Base-by-base conservation (phyloP, 2,329 filamentous ascomycete species). In the Blastomyces silverae region DNA sequence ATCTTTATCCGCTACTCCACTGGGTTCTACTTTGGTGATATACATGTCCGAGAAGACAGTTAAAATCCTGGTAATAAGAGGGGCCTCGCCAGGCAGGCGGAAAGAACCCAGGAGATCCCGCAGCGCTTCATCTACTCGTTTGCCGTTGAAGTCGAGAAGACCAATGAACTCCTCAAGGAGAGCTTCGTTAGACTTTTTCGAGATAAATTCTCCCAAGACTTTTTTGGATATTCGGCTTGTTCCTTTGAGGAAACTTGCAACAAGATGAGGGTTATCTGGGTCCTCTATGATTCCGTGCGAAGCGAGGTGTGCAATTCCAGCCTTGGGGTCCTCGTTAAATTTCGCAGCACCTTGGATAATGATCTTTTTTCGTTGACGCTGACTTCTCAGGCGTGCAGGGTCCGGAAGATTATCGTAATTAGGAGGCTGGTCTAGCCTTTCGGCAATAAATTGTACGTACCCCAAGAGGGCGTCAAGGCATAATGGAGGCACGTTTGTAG, bases 321-420 rank as follows among this genome's bases (percentile, higher is more conserved):
- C 87, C 77, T 96, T 96, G 0, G 94, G 92, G 68, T 87, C 93
- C 73, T 97, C 93, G 73, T 99, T 99, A 79, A 99, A 99, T 73
- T 94, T 96, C 66, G 84, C 86, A 3, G 91, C 87, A 59, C 93
- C 94, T 69, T 88, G 88, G 69, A 97, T 90, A 67, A 99, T 95
- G 59, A 92, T 84, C 73, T 89, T 92, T 79, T 99, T 99, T 69
- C 86, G 87, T 66, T 84, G 82, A 67, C 94, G 84, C 73, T 92
- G 88, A 72, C 89, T 85, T 64, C 86, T 85, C 52, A 99, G 80
- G 17, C 76, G 74, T 39, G 81, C 81, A 34, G 85, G 82, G 63
- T 90, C 85, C 0, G 90, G 90, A 69, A 88, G 87, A 0, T 86
- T 87, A 63, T 89, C 86, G 13, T 78, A 80, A 1, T 79, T 75